These are phyloP conservation scores for Mimosa bimucronata DNA, from an alignment of 306 rosid species.

Conservation along the genomic window DNA sequence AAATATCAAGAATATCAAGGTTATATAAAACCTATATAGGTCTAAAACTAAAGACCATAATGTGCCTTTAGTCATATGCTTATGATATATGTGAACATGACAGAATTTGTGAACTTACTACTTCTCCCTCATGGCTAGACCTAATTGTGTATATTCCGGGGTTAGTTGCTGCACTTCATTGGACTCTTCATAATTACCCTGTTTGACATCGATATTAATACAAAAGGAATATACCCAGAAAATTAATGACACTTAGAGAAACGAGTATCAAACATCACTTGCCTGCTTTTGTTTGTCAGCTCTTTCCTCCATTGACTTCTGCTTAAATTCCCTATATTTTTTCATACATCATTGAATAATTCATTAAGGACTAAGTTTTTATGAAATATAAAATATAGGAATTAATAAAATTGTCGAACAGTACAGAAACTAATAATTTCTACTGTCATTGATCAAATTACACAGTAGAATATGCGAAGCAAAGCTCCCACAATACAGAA, in stretches of 20 bases:
- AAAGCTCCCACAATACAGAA: neutral
- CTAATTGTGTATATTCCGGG: neutral
- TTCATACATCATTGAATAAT: conserved; percentile 13
- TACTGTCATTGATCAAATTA: neutral
- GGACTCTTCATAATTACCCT: neutral
- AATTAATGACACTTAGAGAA: neutral
- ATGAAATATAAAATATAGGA: neutral
- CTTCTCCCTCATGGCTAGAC: neutral
- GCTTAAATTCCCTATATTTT: conserved; percentile 20
- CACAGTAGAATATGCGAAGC: neutral
- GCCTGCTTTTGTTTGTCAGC: neutral
- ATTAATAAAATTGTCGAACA: neutral
- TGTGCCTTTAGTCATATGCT: neutral
- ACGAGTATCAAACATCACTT: conserved; percentile 22
- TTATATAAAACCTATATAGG: neutral
- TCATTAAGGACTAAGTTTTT: neutral
- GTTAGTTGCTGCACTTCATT: too few relatives aligned
- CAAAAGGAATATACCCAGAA: neutral
- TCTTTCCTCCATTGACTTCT: neutral
- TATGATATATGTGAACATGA: neutral
- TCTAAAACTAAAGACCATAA: neutral
- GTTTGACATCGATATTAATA: neutral
- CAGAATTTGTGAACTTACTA: conserved; percentile 23
- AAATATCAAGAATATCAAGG: too few relatives aligned
- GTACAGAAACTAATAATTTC: neutral